Conservation (phyloP, 1,139 yeast genomes). For the Yamadazyma oceani region DNA sequence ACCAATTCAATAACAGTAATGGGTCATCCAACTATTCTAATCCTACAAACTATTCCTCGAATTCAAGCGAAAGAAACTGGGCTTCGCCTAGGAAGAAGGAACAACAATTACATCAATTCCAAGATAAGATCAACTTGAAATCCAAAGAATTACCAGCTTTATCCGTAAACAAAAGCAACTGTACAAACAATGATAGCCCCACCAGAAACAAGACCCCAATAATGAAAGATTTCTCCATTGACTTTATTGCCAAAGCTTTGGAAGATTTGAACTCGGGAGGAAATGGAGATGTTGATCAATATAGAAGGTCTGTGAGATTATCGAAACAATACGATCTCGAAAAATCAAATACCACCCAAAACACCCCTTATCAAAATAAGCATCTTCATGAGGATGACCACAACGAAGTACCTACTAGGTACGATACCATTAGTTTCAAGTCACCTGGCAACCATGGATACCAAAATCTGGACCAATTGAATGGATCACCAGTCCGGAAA, state of each 20-base stretch:
- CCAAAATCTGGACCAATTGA: conserved; percentile 3
- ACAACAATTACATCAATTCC: conserved; percentile 36
- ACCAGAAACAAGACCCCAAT: conserved; percentile 30
- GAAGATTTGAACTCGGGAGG: conserved; percentile 70
- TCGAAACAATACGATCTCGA: conserved; percentile 17
- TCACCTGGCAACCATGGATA: conserved; percentile 13
- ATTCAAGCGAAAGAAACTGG: conserved; percentile 46
- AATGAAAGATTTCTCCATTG: conserved; percentile 47
- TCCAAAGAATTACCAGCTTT: conserved; percentile 33
- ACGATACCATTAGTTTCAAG: conserved; percentile 34
- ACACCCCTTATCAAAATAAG: conserved; percentile 17
- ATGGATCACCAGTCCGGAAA: conserved; percentile 12
- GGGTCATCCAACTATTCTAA: conserved; percentile 48
- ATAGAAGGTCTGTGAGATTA: conserved; percentile 38
- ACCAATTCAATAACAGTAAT: conserved; percentile 24
- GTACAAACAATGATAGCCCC: conserved; percentile 2
- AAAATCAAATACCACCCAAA: conserved; percentile 17
- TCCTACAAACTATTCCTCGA: conserved; percentile 43
- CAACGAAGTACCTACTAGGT: conserved; percentile 39
- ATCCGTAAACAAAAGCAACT: conserved; percentile 7
- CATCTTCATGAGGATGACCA: conserved; percentile 35
- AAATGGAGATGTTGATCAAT: conserved; percentile 52
- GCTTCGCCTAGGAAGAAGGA: conserved; percentile 51
- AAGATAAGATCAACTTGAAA: conserved; percentile 41
- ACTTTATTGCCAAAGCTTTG: conserved; percentile 56